A percentile compares a stretch with the other conserved stretches of the same genome.
Conservation (phyloP, 306 rosid genomes). For the Pterocarpus santalinus region DNA sequence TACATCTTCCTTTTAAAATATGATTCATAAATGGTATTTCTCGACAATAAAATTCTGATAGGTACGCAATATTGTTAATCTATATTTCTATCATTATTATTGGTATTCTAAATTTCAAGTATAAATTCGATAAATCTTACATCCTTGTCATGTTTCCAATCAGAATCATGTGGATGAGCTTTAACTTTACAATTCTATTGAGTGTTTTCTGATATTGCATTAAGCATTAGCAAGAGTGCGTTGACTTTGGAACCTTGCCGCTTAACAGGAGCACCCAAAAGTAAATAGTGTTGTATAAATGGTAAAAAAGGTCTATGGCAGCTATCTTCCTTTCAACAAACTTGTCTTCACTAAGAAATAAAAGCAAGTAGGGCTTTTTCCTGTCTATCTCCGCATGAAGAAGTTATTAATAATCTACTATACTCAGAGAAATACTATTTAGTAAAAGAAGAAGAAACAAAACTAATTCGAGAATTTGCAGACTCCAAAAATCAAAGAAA, state of each 20-base stretch:
- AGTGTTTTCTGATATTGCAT: slow-evolving; percentile 4
- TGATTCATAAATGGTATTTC: too few relatives aligned
- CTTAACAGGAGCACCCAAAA: neutral
- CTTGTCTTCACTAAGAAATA: slow-evolving; percentile 1
- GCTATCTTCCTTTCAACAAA: slow-evolving; percentile 27
- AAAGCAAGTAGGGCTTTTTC: slow-evolving; percentile 27
- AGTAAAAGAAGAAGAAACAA: too few relatives aligned
- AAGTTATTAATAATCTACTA: slow-evolving; percentile 3
- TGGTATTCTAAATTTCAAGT: too few relatives aligned
- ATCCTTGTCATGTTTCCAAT: neutral
- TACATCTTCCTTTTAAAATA: too few relatives aligned
- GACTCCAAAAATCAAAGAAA: neutral
- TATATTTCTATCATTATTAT: too few relatives aligned
- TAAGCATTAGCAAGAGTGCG: slow-evolving; percentile 17
- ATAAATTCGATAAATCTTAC: neutral
- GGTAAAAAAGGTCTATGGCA: slow-evolving; percentile 19
- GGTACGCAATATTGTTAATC: too few relatives aligned
- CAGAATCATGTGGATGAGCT: slow-evolving; percentile 12
- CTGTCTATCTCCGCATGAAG: neutral
- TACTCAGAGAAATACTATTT: neutral
- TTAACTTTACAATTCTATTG: slow-evolving; percentile 3
- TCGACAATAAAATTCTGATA: too few relatives aligned
- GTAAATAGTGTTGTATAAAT: neutral
- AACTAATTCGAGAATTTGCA: neutral
- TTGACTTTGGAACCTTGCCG: neutral